A percentile compares a stretch with the other conserved stretches of the same genome.
Evolutionary conservation across 2,329 filamentous ascomycete genomes (phyloP).

Genomic region (Lasiodiplodia sp.): DNA sequence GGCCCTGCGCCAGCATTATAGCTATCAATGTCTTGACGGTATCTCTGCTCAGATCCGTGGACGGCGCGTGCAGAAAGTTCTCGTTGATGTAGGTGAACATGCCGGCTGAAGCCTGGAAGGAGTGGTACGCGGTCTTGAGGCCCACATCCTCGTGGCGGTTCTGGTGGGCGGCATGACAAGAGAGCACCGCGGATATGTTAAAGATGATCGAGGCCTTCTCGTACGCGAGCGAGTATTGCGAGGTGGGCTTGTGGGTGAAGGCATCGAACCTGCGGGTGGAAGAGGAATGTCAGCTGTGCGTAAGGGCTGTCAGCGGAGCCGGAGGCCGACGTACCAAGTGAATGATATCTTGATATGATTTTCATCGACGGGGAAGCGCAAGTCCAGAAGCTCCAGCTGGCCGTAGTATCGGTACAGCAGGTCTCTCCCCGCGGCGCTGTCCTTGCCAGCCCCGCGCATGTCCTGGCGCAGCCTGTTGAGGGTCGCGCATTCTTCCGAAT

Average conservation of each 20-base stretch:
- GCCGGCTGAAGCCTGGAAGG: conserved; percentile 95
- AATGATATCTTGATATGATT: conserved; percentile 99
- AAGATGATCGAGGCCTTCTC: conserved; percentile 99
- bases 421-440: conserved; percentile 92
- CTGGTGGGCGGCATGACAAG: conserved; percentile 92
- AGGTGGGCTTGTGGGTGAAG: conserved; percentile 98
- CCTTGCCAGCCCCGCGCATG: conserved; percentile 96
- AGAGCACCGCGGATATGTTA: conserved; percentile 97
- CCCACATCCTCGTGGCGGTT: conserved; percentile 90
- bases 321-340: conserved; percentile 73
- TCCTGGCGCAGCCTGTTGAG: conserved; percentile 96
- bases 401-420: conserved; percentile 97
- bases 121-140: conserved; percentile 96
- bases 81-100: conserved; percentile 99
- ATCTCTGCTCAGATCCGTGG: conserved; percentile 92
- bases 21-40: conserved; percentile 94
- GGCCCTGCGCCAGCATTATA: conserved; percentile 92
- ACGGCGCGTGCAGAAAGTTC: conserved; percentile 97
- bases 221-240: conserved; percentile 95
- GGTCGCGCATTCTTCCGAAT: conserved; percentile 92
- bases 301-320: neutral
- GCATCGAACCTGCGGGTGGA: conserved; percentile 83
- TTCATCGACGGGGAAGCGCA: conserved; percentile 96
- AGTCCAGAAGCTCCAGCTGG: conserved; percentile 90
- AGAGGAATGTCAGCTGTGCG: neutral